Percentiles rank a stretch among this genome's conserved stretches.
Conservation (phyloP, 768 basidiomycete species). For the Boletellus sp. region DNA sequence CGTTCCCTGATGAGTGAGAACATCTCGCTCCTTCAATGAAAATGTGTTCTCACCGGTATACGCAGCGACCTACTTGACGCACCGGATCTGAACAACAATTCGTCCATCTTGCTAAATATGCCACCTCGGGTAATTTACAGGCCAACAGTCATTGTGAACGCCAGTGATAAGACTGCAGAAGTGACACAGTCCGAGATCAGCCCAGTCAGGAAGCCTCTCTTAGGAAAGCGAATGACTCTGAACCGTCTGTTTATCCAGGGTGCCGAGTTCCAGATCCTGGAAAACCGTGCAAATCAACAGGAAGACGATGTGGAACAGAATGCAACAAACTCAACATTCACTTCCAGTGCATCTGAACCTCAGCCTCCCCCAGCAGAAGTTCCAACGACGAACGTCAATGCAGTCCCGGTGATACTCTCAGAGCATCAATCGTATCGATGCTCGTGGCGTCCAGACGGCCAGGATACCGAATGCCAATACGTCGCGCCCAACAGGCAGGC, state of each 20-base stretch:
- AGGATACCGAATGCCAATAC: not conserved
- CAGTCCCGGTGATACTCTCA: not conserved
- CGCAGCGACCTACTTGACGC: not conserved
- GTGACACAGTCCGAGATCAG: not conserved
- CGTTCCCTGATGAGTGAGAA: not conserved
- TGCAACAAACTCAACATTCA: not conserved
- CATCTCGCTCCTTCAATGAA: not conserved
- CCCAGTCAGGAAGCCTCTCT: not conserved
- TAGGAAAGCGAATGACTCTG: too few relatives aligned
- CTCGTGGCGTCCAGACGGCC: conserved; percentile 8
- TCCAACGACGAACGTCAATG: not conserved
- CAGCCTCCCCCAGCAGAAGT: not conserved
- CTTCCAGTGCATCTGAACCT: not conserved
- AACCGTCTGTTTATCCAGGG: not conserved
- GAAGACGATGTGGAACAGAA: not conserved
- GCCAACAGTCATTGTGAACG: not conserved
- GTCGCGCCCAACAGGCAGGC: not conserved
- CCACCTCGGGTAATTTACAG: not conserved
- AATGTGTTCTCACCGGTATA: not conserved
- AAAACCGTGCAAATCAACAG: not conserved
- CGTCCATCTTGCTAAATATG: conserved; percentile 1
- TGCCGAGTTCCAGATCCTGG: not conserved
- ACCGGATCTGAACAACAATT: not conserved
- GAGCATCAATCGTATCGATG: conserved; percentile 5
- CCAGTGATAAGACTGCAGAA: not conserved